Evolutionary conservation across 257 asterid genomes (phyloP).

Genomic region (Cynanchum wilfordii): DNA sequence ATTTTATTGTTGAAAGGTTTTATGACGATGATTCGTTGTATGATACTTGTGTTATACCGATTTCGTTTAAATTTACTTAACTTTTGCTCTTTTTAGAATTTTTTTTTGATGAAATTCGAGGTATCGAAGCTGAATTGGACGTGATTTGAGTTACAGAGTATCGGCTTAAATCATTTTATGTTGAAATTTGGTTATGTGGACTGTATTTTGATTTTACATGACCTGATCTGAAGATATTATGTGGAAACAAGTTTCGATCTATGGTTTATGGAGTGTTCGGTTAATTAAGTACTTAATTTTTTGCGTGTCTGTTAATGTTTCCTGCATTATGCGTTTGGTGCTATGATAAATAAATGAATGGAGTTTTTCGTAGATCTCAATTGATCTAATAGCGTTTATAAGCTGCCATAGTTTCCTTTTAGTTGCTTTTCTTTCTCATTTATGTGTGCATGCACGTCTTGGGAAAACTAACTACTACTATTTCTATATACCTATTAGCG

Average conservation of each 20-base stretch:
- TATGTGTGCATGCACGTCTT: neutral
- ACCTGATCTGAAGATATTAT: slow-evolving; percentile 20
- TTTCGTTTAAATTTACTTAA: neutral
- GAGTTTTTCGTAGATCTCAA: slow-evolving; percentile 8
- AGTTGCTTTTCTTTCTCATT: neutral
- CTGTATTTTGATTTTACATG: neutral
- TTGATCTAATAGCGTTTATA: neutral
- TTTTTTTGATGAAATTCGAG: neutral
- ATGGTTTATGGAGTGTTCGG: slow-evolving; percentile 2
- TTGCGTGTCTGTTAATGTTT: slow-evolving; percentile 1
- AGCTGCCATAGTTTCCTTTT: neutral
- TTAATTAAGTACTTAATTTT: neutral
- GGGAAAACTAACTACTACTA: neutral
- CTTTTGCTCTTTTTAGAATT: neutral
- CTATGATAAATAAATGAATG: neutral
- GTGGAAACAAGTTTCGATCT: slow-evolving; percentile 6
- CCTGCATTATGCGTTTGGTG: neutral
- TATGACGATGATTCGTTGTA: neutral
- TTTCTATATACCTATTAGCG: neutral
- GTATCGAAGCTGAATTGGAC: neutral
- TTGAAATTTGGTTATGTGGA: neutral
- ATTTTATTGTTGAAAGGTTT: neutral
- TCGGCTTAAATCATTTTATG: neutral
- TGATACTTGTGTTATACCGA: neutral
- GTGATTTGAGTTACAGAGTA: slow-evolving; percentile 8